phyloP scores from a whole-genome alignment of 495 filamentous ascomycete species.

The Peziza echinospora region DNA sequence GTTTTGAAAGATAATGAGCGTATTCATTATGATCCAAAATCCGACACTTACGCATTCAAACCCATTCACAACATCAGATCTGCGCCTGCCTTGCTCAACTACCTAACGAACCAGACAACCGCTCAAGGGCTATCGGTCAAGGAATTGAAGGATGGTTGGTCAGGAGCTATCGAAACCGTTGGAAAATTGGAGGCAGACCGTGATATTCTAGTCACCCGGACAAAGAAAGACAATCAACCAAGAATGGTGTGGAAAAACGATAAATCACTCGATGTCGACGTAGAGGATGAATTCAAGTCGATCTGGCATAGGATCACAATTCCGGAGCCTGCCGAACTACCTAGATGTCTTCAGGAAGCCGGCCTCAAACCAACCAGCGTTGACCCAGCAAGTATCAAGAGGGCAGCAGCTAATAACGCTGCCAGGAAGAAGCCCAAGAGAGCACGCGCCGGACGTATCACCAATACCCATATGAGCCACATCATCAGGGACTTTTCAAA shows the following conservation, averaged over 20 bases:
- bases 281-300: slow-evolving; percentile 60
- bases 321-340: slow-evolving; percentile 51
- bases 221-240: slow-evolving; percentile 77
- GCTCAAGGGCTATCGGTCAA: slow-evolving; percentile 60
- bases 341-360: slow-evolving; percentile 45
- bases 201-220: slow-evolving; percentile 61
- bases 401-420: slow-evolving; percentile 28
- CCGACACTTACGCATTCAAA: slow-evolving; percentile 53
- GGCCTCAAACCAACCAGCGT: slow-evolving; percentile 64
- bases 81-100: slow-evolving; percentile 49
- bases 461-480: slow-evolving; percentile 80
- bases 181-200: slow-evolving; percentile 53
- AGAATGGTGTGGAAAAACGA: slow-evolving; percentile 79
- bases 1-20: slow-evolving; percentile 28
- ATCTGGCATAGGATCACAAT: slow-evolving; percentile 70
- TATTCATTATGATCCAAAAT: slow-evolving; percentile 27
- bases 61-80: slow-evolving; percentile 59
- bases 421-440: slow-evolving; percentile 36
- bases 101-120: slow-evolving; percentile 62
- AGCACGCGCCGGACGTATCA: slow-evolving; percentile 59
- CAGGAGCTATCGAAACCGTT: slow-evolving; percentile 55
- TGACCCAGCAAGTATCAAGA: slow-evolving; percentile 40
- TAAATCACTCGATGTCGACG: slow-evolving; percentile 44
- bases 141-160: slow-evolving; percentile 89
- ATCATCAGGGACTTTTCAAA: slow-evolving; percentile 57